Evolutionary conservation across 139 green algal species (phyloP).

Genomic region (Chlamydomonas sp.): DNA sequence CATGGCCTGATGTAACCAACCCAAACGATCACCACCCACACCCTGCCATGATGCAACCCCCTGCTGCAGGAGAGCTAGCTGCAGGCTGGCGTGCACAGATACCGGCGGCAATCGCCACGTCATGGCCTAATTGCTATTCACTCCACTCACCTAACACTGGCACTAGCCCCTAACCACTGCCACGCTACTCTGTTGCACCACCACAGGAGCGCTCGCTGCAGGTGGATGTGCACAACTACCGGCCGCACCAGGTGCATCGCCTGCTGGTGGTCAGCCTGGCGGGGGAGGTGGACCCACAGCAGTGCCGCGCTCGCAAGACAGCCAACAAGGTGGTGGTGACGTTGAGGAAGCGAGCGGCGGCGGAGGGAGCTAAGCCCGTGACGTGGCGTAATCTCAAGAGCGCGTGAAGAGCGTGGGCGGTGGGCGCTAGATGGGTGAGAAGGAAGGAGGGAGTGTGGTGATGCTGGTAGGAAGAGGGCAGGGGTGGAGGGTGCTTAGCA

Average conservation of each 20-base stretch:
- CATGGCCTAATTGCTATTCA: neutral
- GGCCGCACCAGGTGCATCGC: neutral
- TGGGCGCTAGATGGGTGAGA: no score
- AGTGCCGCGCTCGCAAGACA: neutral
- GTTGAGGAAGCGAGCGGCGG: neutral
- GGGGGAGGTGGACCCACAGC: neutral
- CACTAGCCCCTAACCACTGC: neutral
- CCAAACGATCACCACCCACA: no score
- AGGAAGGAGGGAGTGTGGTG: no score
- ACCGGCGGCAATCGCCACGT: no score
- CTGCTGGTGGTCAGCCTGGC: neutral
- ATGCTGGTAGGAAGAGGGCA: no score
- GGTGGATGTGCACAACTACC: conserved; percentile 5
- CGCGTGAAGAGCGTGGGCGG: neutral
- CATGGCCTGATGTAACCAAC: no score
- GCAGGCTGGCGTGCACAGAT: no score
- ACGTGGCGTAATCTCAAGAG: neutral
- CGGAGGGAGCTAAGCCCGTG: neutral
- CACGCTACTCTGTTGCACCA: neutral
- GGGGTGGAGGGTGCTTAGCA: no score
- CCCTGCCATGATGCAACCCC: no score
- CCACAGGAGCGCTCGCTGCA: neutral
- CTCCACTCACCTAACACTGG: neutral
- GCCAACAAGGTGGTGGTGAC: conserved; percentile 30
- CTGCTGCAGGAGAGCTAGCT: no score